These are phyloP conservation scores for Aurinia saxatilis DNA, from an alignment of 345 rosid species.

Conservation along the genomic window DNA sequence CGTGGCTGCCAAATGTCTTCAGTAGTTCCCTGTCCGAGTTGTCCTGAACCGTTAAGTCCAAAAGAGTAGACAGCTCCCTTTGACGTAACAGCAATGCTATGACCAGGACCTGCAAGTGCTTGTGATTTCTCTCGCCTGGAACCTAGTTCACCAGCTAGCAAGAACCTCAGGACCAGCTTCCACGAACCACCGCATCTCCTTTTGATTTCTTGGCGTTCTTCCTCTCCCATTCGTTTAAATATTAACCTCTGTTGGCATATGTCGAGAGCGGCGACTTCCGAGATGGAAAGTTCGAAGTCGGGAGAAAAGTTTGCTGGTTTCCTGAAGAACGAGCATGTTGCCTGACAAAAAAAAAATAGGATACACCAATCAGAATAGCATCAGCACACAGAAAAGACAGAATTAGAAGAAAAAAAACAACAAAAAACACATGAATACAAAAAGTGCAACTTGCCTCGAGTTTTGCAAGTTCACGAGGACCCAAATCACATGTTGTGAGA, in stretches of 20 bases:
- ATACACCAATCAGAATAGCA: constrained; percentile 46
- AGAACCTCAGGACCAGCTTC: constrained; percentile 81
- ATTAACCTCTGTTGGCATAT: constrained; percentile 75
- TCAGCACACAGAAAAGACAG: not conserved
- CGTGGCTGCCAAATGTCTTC: constrained; percentile 84
- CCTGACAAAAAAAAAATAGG: constrained; percentile 44
- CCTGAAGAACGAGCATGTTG: constrained; percentile 91
- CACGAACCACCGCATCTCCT: constrained; percentile 86
- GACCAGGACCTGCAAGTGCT: constrained; percentile 96
- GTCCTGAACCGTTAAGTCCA: constrained; percentile 81
- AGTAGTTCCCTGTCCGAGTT: constrained; percentile 80
- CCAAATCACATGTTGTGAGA: constrained; percentile 19
- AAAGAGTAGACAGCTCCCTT: constrained; percentile 73
- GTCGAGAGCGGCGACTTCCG: constrained; percentile 97
- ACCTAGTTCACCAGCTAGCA: constrained; percentile 78
- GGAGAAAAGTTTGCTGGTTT: constrained; percentile 86
- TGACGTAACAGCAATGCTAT: constrained; percentile 79
- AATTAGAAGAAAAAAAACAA: too few species aligned
- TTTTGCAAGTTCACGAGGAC: constrained; percentile 26
- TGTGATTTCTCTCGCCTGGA: constrained; percentile 91
- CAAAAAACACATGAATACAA: not conserved
- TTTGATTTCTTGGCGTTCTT: constrained; percentile 59
- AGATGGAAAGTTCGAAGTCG: constrained; percentile 62
- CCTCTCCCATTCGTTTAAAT: constrained; percentile 67
- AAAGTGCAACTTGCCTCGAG: constrained; percentile 16